Conservation (phyloP, 345 rosid species). For the Salix caprea region DNA sequence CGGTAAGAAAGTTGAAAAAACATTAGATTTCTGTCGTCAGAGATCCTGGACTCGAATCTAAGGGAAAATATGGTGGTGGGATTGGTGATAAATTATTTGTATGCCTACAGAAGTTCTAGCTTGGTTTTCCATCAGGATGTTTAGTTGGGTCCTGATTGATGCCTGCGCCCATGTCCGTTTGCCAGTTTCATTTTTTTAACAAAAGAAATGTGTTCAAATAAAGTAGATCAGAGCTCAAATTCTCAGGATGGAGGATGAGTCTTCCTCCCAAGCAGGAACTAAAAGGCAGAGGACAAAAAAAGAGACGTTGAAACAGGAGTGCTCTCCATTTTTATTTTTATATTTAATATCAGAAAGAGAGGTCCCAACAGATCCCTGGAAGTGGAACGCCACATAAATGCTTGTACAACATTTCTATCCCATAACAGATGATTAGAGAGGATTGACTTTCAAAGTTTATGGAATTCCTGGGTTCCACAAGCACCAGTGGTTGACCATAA, state of each 20-base stretch:
- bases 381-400: background rate
- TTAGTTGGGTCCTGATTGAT: background rate
- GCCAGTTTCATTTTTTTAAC: background rate
- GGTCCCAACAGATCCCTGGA: background rate
- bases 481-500: background rate
- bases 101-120: background rate
- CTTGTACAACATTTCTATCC: background rate
- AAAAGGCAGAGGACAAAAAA: background rate
- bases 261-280: background rate
- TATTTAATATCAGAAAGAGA: background rate
- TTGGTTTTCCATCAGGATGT: background rate
- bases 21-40: background rate
- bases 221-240: background rate
- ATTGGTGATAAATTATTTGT: background rate
- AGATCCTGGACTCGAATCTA: background rate
- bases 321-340: background rate
- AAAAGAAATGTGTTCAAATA: background rate
- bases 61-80: background rate
- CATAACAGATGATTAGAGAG: background rate
- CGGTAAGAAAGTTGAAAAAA: conserved; percentile 37
- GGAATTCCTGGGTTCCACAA: background rate
- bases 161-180: background rate
- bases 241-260: background rate
- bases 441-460: background rate
- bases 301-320: background rate